phyloP scores from a whole-genome alignment of 768 basidiomycete species.

The Kwoniella sp. region DNA sequence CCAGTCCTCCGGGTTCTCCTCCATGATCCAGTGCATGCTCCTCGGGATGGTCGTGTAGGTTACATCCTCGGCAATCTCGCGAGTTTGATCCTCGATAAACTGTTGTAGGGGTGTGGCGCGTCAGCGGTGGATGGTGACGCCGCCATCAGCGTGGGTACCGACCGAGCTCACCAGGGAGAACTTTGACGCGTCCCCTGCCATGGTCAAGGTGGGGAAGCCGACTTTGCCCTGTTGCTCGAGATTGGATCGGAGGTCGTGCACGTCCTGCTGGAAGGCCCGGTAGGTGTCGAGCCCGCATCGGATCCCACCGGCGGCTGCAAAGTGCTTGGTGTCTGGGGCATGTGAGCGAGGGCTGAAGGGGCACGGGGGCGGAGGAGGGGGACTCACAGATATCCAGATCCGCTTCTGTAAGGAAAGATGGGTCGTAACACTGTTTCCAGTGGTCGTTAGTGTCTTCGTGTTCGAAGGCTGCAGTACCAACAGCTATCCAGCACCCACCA shows the following conservation, averaged over 20 bases:
- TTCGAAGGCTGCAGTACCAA: background rate
- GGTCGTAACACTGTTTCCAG: constrained; percentile 21
- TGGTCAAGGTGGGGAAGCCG: constrained; percentile 12
- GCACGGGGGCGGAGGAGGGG: background rate
- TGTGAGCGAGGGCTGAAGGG: background rate
- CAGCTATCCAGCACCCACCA: constrained; percentile 11
- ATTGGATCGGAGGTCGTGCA: constrained; percentile 2
- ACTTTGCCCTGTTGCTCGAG: constrained; percentile 18
- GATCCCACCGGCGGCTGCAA: constrained; percentile 25
- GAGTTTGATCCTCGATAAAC: constrained; percentile 16
- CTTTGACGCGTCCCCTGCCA: constrained; percentile 19
- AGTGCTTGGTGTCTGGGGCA: constrained; percentile 17
- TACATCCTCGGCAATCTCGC: constrained; percentile 25
- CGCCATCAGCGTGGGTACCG: no score
- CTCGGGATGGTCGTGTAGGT: constrained; percentile 11
- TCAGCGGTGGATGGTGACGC: no score
- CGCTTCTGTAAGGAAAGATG: constrained; percentile 13
- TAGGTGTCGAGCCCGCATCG: constrained; percentile 28
- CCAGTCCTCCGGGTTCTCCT: constrained; percentile 32
- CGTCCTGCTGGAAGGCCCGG: constrained; percentile 22
- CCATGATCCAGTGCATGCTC: constrained; percentile 32
- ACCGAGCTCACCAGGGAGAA: constrained; percentile 5
- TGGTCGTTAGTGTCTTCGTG: background rate
- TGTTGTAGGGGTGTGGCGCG: no score
- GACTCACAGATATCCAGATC: constrained; percentile 24